Percentiles rank a stretch among this genome's conserved stretches.
Conservation (phyloP, 2,329 filamentous ascomycete genomes). For the Botrytis paeoniae region DNA sequence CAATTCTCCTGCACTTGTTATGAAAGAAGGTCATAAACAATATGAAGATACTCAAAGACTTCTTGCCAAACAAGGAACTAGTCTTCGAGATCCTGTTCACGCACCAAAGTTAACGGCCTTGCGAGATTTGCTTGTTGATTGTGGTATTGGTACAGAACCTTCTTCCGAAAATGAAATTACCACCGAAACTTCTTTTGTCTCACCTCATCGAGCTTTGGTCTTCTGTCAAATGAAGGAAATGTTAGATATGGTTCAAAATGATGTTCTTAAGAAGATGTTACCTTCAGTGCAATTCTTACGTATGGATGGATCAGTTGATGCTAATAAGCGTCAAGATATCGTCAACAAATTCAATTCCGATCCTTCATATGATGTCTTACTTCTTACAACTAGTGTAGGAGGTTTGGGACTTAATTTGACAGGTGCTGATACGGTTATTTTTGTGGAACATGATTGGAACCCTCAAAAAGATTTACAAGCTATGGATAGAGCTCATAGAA, state of each 20-base stretch:
- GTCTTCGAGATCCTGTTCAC: constrained; percentile 79
- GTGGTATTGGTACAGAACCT: constrained; percentile 79
- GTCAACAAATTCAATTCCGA: constrained; percentile 99
- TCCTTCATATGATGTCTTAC: constrained; percentile 89
- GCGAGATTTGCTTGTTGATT: constrained; percentile 93
- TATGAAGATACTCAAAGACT: constrained; percentile 85
- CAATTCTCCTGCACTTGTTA: constrained; percentile 93
- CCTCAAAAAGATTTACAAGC: constrained; percentile 97
- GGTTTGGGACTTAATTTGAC: constrained; percentile 93
- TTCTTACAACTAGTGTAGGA: constrained; percentile 92
- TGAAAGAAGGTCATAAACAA: constrained; percentile 88
- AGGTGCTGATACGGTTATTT: constrained; percentile 96
- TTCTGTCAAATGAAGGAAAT: constrained; percentile 99
- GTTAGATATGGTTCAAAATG: constrained; percentile 97
- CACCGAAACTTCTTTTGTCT: constrained; percentile 73
- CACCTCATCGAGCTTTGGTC: constrained; percentile 89
- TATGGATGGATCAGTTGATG: constrained; percentile 91
- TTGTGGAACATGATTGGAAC: constrained; percentile 99
- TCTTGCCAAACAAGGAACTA: constrained; percentile 74
- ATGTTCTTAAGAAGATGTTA: constrained; percentile 86
- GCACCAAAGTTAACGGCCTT: constrained; percentile 91
- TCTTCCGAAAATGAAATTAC: constrained; percentile 51
- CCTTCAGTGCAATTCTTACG: constrained; percentile 89
- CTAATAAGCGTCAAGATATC: constrained; percentile 91
- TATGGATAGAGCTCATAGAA: constrained; percentile 97